phyloP scores from a whole-genome alignment of 2,329 filamentous ascomycete species.

The Ophiostoma quercus region DNA sequence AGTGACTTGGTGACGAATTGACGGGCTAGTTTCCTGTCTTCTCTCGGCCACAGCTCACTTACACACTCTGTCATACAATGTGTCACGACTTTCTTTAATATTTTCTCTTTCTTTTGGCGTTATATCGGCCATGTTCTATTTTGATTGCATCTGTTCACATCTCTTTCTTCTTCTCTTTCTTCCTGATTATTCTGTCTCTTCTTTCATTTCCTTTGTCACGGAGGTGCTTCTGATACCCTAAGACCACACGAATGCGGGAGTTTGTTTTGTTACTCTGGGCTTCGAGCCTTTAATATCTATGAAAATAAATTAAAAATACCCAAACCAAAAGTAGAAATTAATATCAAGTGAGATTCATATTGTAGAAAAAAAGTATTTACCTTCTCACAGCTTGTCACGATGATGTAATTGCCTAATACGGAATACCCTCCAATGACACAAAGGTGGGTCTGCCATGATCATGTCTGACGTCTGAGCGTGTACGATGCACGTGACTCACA shows the following conservation, averaged over 20 bases:
- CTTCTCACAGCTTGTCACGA: neutral
- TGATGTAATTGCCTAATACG: neutral
- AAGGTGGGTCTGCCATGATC: neutral
- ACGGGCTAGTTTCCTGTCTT: constrained; percentile 31
- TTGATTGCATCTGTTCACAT: neutral
- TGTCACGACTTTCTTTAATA: neutral
- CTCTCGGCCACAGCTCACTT: neutral
- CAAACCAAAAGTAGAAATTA: neutral
- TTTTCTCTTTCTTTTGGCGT: neutral
- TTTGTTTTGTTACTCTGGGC: neutral
- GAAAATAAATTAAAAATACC: neutral
- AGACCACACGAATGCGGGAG: constrained; percentile 13
- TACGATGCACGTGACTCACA: neutral
- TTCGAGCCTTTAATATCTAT: neutral
- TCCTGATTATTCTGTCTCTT: neutral
- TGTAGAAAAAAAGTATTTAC: neutral
- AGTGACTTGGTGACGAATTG: neutral
- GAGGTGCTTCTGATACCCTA: constrained; percentile 18
- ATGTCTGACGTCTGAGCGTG: neutral
- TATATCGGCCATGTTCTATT: neutral
- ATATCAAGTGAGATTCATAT: neutral
- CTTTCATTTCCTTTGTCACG: constrained; percentile 12
- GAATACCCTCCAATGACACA: neutral
- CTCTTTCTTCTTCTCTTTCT: neutral
- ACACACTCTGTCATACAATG: neutral